Percentiles rank a stretch among this genome's conserved stretches.
Conservation (phyloP, 2,329 filamentous ascomycete genomes). For the Grosmannia serpens region DNA sequence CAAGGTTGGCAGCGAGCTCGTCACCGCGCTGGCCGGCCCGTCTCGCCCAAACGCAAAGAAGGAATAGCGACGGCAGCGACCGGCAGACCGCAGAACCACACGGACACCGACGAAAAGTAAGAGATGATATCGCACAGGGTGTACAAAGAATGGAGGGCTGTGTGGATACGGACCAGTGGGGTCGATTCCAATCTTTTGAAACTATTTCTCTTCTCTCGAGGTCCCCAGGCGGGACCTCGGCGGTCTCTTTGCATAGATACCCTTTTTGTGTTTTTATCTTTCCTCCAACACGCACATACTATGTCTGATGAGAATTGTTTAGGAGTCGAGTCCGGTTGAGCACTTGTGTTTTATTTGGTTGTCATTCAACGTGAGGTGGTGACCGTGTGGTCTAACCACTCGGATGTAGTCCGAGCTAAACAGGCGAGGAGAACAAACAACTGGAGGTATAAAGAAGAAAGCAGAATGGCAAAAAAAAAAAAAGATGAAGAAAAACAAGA, state of each 20-base stretch:
- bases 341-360: neutral
- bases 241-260: constrained; percentile 12
- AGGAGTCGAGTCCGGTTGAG: neutral
- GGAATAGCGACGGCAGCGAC: constrained; percentile 21
- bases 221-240: constrained; percentile 7
- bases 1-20: constrained; percentile 35
- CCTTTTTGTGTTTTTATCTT: neutral
- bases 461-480: neutral
- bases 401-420: no score
- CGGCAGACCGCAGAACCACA: neutral
- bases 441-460: neutral
- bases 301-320: neutral
- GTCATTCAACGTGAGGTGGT: neutral
- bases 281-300: neutral
- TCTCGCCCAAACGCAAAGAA: constrained; percentile 16
- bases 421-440: no score
- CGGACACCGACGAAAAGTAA: neutral
- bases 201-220: neutral
- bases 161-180: no score
- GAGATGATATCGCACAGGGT: neutral
- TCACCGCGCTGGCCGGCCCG: constrained; percentile 28
- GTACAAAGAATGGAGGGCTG: no score
- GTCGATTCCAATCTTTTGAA: neutral
- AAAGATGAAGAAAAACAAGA: neutral
- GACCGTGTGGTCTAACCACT: neutral